Conservation (phyloP, 2,329 filamentous ascomycete species). For the Rutstroemia sp. region DNA sequence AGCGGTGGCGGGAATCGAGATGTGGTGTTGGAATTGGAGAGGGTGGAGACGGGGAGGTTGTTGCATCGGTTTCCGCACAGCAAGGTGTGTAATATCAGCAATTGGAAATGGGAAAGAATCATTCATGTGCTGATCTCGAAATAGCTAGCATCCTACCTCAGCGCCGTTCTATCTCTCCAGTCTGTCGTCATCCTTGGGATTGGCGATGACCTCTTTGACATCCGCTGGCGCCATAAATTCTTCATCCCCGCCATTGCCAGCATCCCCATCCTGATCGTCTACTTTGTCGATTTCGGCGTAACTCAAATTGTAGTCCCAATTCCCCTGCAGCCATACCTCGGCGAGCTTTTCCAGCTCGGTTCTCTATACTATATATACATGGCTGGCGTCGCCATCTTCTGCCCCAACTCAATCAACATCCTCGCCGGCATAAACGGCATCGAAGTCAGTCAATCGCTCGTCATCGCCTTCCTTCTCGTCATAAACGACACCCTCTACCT, state of each 20-base stretch:
- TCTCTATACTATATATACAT: conserved; percentile 92
- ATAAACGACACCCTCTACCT: conserved; percentile 88
- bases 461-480: conserved; percentile 76
- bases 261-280: conserved; percentile 89
- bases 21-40: conserved; percentile 51
- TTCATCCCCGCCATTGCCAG: conserved; percentile 92
- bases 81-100: conserved; percentile 52
- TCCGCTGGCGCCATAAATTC: conserved; percentile 97
- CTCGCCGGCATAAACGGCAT: conserved; percentile 99
- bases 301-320: conserved; percentile 90
- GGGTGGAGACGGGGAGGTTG: conserved; percentile 66
- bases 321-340: conserved; percentile 75
- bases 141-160: conserved; percentile 88
- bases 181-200: conserved; percentile 86
- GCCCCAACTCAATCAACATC: conserved; percentile 98
- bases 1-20: conserved; percentile 90
- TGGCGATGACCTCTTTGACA: conserved; percentile 94
- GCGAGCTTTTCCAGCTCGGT: conserved; percentile 71
- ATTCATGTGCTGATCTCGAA: neutral
- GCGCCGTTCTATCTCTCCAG: conserved; percentile 87
- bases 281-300: conserved; percentile 97
- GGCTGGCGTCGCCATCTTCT: conserved; percentile 94
- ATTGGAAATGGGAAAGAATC: too few species aligned
- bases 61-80: conserved; percentile 89
- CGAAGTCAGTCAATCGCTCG: conserved; percentile 88